Conservation (phyloP, 2,329 filamentous ascomycete species). For the Karstenula rhodostoma region DNA sequence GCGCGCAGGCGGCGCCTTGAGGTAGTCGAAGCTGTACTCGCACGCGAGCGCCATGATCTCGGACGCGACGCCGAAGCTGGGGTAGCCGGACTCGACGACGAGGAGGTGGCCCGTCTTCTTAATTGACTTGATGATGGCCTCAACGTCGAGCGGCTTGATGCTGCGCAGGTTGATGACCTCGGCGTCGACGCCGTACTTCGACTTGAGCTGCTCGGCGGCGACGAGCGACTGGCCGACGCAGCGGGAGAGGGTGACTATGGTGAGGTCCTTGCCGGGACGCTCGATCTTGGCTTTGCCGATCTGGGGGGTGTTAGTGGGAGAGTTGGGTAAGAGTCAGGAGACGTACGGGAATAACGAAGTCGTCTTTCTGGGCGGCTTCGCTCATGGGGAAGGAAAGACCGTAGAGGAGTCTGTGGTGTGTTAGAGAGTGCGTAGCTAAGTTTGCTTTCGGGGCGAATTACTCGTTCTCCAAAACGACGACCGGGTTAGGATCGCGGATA, state of each 20-base stretch:
- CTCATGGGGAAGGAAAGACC: conserved; percentile 97
- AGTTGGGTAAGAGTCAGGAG: not conserved
- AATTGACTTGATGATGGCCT: conserved; percentile 93
- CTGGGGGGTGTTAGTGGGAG: conserved; percentile 38
- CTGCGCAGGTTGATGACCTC: conserved; percentile 99
- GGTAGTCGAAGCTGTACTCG: conserved; percentile 98
- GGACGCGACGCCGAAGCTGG: conserved; percentile 88
- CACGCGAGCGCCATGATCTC: conserved; percentile 94
- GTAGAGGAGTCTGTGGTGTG: conserved; percentile 73
- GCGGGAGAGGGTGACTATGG: conserved; percentile 92
- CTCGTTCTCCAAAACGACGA: conserved; percentile 71
- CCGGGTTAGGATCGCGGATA: conserved; percentile 97
- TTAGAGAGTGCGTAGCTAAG: conserved; percentile 21
- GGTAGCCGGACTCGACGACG: conserved; percentile 94
- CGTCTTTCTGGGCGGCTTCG: conserved; percentile 91
- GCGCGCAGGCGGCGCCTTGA: conserved; percentile 90
- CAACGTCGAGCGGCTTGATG: conserved; percentile 94
- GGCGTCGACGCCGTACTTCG: conserved; percentile 93
- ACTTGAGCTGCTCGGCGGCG: conserved; percentile 90
- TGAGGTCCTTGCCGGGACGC: conserved; percentile 93
- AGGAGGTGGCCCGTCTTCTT: conserved; percentile 98
- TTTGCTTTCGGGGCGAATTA: conserved; percentile 31
- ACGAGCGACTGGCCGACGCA: conserved; percentile 91
- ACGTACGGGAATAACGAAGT: conserved; percentile 85
- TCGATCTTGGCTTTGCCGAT: conserved; percentile 99